A percentile compares a stretch with the other conserved stretches of the same genome.
Conservation (phyloP, 345 rosid genomes). For the Citrus trifoliata region DNA sequence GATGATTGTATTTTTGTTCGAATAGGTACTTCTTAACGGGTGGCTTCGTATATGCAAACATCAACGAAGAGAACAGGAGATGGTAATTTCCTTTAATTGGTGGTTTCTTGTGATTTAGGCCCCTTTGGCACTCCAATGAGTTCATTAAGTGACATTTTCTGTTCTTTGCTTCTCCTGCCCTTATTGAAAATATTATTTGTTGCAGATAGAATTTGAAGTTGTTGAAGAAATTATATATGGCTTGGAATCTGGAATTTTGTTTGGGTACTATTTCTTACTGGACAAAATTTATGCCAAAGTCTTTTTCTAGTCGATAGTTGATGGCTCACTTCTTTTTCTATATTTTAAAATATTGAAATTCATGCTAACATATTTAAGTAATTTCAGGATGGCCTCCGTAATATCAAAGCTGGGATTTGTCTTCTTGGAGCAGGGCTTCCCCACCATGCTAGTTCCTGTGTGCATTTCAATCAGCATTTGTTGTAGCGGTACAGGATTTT, state of each 20-base stretch:
- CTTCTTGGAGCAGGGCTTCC: slow-evolving; percentile 79
- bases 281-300: not conserved
- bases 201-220: slow-evolving; percentile 89
- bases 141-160: slow-evolving; percentile 2
- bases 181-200: slow-evolving; percentile 16
- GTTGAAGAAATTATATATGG: slow-evolving; percentile 98
- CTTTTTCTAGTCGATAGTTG: not conserved
- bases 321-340: not conserved
- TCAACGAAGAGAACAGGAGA: slow-evolving; percentile 82
- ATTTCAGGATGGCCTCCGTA: slow-evolving; percentile 92
- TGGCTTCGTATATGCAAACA: slow-evolving; percentile 87
- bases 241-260: slow-evolving; percentile 90
- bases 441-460: slow-evolving; percentile 63
- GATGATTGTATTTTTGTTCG: slow-evolving; percentile 17
- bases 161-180: not conserved
- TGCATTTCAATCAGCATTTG: slow-evolving; percentile 82
- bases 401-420: slow-evolving; percentile 97
- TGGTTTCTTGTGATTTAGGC: not conserved
- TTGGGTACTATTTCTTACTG: slow-evolving; percentile 57
- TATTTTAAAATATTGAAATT: not conserved
- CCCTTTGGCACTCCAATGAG: not conserved
- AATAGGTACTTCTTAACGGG: slow-evolving; percentile 75
- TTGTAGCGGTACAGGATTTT: slow-evolving; percentile 90
- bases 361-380: slow-evolving; percentile 14
- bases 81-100: slow-evolving; percentile 37